Evolutionary conservation across 352 stramenopile species (phyloP).

Genomic region (Globisporangium uncinulatum): DNA sequence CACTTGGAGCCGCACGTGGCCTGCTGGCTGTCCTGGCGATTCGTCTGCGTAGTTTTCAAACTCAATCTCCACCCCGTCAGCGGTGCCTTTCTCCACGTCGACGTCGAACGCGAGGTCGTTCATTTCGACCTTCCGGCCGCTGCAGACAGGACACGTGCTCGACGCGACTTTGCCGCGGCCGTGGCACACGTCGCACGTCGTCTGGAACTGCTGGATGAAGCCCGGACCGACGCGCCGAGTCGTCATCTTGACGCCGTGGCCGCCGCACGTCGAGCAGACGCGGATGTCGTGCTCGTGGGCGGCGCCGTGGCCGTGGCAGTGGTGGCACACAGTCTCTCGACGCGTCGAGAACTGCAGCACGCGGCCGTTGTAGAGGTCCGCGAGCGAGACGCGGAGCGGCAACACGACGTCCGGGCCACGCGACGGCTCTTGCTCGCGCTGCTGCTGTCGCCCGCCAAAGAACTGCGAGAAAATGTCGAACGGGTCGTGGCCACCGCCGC

Average conservation of each 20-base stretch:
- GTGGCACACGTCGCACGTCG: slow-evolving; percentile 85
- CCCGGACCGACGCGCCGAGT: slow-evolving; percentile 63
- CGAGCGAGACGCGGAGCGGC: slow-evolving; percentile 91
- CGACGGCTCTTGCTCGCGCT: slow-evolving; percentile 44
- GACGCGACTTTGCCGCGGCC: slow-evolving; percentile 92
- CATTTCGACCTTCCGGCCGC: slow-evolving; percentile 85
- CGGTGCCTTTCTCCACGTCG: slow-evolving; percentile 92
- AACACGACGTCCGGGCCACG: slow-evolving; percentile 75
- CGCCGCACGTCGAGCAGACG: slow-evolving; percentile 90
- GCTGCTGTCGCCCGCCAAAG: slow-evolving; percentile 42
- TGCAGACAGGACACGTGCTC: slow-evolving; percentile 87
- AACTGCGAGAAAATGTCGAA: slow-evolving; percentile 83
- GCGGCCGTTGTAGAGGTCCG: slow-evolving; percentile 96
- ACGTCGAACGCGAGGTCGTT: slow-evolving; percentile 95
- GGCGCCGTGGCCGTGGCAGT: slow-evolving; percentile 88
- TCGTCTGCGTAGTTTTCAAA: slow-evolving; percentile 92
- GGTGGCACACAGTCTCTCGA: slow-evolving; percentile 90
- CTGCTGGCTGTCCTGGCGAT: slow-evolving; percentile 83
- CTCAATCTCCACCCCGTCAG: slow-evolving; percentile 90
- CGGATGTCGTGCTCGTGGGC: slow-evolving; percentile 90
- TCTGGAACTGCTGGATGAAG: slow-evolving; percentile 89
- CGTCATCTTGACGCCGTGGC: slow-evolving; percentile 90
- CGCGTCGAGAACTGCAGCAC: slow-evolving; percentile 93
- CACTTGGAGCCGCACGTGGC: slow-evolving; percentile 92
- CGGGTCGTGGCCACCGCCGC: slow-evolving; percentile 54